phyloP scores from a whole-genome alignment of 139 green algal species.

The Chlorella sorokiniana region DNA sequence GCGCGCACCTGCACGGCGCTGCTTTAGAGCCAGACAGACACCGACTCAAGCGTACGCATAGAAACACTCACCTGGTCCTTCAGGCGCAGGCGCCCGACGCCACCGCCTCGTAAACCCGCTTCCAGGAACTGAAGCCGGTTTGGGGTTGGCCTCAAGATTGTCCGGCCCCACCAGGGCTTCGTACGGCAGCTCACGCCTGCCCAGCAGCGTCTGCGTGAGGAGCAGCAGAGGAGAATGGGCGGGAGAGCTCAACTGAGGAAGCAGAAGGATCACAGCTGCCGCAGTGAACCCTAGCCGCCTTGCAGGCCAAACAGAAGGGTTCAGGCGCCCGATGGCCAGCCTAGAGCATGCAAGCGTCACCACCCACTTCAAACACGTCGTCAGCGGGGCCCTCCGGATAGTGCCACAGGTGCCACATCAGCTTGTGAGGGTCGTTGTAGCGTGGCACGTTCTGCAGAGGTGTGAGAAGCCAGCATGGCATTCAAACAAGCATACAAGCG shows the following conservation, averaged over 20 bases:
- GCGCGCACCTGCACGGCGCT: too few relatives aligned
- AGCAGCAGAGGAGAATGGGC: neutral
- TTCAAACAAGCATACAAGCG: too few relatives aligned
- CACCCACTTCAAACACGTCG: slow-evolving; percentile 1
- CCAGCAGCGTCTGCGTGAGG: slow-evolving; percentile 9
- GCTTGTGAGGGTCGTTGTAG: slow-evolving; percentile 4
- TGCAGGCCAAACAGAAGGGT: neutral
- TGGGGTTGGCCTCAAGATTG: neutral
- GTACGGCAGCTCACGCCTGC: neutral
- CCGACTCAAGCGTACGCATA: too few relatives aligned
- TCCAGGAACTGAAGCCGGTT: neutral
- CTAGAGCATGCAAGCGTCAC: neutral
- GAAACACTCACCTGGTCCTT: neutral
- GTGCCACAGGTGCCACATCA: slow-evolving; percentile 22
- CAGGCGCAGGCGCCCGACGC: neutral
- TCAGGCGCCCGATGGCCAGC: neutral
- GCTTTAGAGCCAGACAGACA: too few relatives aligned
- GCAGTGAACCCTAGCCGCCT: too few relatives aligned
- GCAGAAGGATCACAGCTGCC: too few relatives aligned
- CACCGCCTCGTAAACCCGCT: neutral
- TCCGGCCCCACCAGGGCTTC: neutral
- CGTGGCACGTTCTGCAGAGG: slow-evolving; percentile 18
- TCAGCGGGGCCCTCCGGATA: neutral
- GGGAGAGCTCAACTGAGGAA: neutral
- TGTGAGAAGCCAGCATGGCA: too few relatives aligned